Percentiles rank a stretch among this genome's conserved stretches.
These are phyloP conservation scores for Sporothrix inflata DNA, from an alignment of 2,329 filamentous ascomycete genomes.

Conservation along the genomic window DNA sequence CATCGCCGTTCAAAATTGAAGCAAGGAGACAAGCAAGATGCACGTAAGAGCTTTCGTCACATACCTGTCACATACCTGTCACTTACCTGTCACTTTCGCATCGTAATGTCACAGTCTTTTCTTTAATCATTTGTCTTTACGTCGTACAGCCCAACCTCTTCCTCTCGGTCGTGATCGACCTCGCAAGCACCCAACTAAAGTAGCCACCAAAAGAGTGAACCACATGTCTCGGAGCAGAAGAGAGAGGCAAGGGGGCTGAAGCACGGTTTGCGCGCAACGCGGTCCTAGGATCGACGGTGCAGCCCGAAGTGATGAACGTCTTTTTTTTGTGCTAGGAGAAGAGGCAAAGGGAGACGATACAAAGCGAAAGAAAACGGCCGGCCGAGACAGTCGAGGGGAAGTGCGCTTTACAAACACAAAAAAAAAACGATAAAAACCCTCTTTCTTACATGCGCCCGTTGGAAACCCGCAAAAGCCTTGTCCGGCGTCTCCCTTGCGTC, in stretches of 20 bases:
- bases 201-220: background rate
- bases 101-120: too few species aligned
- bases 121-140: too few species aligned
- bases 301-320: background rate
- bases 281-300: background rate
- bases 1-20: background rate
- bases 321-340: background rate
- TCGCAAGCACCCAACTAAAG: too few species aligned
- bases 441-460: background rate
- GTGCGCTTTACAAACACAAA: too few species aligned
- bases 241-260: background rate
- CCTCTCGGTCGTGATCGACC: background rate
- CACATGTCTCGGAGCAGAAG: background rate
- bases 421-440: too few species aligned
- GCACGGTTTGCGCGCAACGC: background rate
- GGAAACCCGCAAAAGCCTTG: background rate
- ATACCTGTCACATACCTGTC: conserved; percentile 1
- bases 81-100: too few species aligned
- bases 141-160: too few species aligned
- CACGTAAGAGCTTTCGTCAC: background rate
- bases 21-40: background rate
- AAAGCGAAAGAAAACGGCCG: background rate
- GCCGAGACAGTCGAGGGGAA: background rate
- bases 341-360: background rate
- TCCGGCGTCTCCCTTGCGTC: background rate